phyloP scores from a whole-genome alignment of 768 basidiomycete genomes.

The Boletellus emodensis region DNA sequence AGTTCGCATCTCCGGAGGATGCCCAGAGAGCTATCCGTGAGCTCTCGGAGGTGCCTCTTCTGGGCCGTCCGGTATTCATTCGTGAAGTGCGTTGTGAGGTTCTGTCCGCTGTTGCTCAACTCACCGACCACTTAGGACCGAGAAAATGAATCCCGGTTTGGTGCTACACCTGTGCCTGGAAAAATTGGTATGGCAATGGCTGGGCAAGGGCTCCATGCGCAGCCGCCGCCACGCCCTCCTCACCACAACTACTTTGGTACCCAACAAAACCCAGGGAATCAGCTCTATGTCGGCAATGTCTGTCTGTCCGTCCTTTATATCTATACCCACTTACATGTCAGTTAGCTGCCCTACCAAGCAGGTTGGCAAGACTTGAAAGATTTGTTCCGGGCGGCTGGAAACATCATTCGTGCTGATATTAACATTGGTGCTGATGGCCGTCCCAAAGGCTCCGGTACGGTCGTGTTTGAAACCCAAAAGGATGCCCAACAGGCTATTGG shows the following conservation, averaged over 20 bases:
- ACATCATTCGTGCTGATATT: slow-evolving; percentile 93
- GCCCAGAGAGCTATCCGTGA: slow-evolving; percentile 86
- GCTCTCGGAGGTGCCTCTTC: slow-evolving; percentile 82
- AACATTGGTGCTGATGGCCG: slow-evolving; percentile 90
- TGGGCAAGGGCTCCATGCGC: slow-evolving; percentile 77
- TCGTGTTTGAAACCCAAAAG: slow-evolving; percentile 87
- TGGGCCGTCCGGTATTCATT: slow-evolving; percentile 94
- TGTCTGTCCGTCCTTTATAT: slow-evolving; percentile 19
- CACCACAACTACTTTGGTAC: slow-evolving; percentile 71
- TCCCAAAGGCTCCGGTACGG: slow-evolving; percentile 96
- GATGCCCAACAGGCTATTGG: slow-evolving; percentile 92
- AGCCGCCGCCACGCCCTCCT: slow-evolving; percentile 78
- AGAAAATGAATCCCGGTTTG: slow-evolving; percentile 93
- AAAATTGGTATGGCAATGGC: slow-evolving; percentile 97
- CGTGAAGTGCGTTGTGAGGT: slow-evolving; percentile 63
- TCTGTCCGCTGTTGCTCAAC: background rate
- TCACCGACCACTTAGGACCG: slow-evolving; percentile 65
- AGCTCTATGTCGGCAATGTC: slow-evolving; percentile 91
- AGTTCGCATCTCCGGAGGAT: slow-evolving; percentile 88
- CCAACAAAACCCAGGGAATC: slow-evolving; percentile 69
- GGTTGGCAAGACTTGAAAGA: slow-evolving; percentile 99
- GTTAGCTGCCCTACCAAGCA: slow-evolving; percentile 90
- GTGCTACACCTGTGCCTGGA: slow-evolving; percentile 91
- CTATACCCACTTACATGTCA: slow-evolving; percentile 1
- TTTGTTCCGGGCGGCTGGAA: slow-evolving; percentile 91